phyloP scores from a whole-genome alignment of 1,139 yeast genomes.

The Debaryomycetaceae sp. region DNA sequence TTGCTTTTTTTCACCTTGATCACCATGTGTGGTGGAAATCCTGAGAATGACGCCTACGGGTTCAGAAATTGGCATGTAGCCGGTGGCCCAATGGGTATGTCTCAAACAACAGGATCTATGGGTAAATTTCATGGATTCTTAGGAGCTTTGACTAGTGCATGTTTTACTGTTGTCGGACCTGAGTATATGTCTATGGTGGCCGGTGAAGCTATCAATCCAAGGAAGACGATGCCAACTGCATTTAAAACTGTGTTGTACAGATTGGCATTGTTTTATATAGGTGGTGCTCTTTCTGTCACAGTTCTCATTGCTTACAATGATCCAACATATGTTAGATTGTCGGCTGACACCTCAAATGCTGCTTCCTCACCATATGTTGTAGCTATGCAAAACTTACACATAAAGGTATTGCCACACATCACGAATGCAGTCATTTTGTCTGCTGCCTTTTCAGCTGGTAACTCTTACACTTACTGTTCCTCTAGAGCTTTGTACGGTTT shows the following conservation, averaged over 20 bases:
- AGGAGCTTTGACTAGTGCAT: constrained; percentile 56
- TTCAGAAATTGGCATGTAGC: constrained; percentile 58
- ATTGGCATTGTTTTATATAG: constrained; percentile 63
- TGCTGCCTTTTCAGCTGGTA: constrained; percentile 44
- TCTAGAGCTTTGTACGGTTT: constrained; percentile 42
- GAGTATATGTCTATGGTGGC: constrained; percentile 83
- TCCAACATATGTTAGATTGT: constrained; percentile 26
- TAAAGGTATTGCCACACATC: constrained; percentile 37
- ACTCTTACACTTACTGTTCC: constrained; percentile 41
- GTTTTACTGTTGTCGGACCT: constrained; percentile 78
- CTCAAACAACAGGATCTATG: constrained; percentile 48
- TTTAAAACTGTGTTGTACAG: constrained; percentile 75
- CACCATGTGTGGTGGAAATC: constrained; percentile 86
- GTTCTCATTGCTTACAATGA: constrained; percentile 42
- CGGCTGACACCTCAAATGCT: constrained; percentile 17
- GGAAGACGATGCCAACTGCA: constrained; percentile 73
- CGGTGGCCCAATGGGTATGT: constrained; percentile 52
- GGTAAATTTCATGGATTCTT: constrained; percentile 75
- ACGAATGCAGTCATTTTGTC: constrained; percentile 35
- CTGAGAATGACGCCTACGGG: constrained; percentile 60
- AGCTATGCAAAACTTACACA: constrained; percentile 40
- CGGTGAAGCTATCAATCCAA: constrained; percentile 76
- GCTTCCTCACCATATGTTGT: constrained; percentile 44
- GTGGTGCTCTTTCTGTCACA: constrained; percentile 41
- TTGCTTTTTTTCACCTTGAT: constrained; percentile 68